A percentile compares a stretch with the other conserved stretches of the same genome.
Evolutionary conservation across 352 stramenopile species (phyloP).

Genomic region (Ochromonadaceae sp.): DNA sequence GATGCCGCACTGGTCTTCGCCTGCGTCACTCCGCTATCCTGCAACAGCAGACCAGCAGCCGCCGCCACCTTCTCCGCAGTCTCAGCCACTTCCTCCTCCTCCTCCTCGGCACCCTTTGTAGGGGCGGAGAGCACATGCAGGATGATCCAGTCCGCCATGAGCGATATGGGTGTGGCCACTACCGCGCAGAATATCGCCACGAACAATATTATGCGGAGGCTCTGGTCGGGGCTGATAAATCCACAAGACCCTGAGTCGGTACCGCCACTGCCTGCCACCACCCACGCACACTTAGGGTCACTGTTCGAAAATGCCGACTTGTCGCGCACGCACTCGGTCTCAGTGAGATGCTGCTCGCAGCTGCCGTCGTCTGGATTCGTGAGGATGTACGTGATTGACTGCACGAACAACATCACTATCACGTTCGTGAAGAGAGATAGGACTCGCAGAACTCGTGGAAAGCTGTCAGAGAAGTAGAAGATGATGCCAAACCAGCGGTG

Average conservation of each 20-base stretch:
- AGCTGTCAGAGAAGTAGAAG: background rate
- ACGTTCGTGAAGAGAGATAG: slow-evolving; percentile 3
- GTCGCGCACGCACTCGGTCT: background rate
- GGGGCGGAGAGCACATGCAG: background rate
- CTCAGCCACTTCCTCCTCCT: background rate
- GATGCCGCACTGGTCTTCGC: too few relatives aligned
- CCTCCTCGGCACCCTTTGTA: background rate
- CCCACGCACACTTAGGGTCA: background rate
- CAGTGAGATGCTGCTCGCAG: background rate
- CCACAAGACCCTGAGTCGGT: background rate
- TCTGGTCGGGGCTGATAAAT: background rate
- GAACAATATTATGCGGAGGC: background rate
- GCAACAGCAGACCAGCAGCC: too few relatives aligned
- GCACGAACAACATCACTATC: slow-evolving; percentile 7
- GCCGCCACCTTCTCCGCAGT: background rate
- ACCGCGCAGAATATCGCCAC: slow-evolving; percentile 11
- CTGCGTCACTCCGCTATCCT: too few relatives aligned
- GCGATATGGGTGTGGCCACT: background rate
- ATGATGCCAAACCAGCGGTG: background rate
- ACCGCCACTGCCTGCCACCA: background rate
- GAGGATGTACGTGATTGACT: slow-evolving; percentile 5
- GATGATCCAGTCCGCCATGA: background rate
- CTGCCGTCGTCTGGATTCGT: background rate
- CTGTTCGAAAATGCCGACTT: background rate
- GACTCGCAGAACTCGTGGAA: slow-evolving; percentile 2